Conservation (phyloP, 257 asterid species). For the Striga asiatica region DNA sequence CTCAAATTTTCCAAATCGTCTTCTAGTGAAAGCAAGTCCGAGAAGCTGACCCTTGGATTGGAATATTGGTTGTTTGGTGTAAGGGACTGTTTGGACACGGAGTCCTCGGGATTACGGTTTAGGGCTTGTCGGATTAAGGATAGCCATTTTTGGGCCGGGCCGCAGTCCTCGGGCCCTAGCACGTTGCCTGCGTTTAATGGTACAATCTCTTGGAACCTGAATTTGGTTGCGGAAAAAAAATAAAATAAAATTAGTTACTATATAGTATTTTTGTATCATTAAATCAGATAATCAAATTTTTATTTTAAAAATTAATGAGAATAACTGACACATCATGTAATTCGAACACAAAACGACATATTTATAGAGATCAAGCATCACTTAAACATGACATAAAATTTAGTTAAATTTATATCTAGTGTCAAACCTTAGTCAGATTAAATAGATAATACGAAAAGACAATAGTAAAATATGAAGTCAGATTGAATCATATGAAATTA, state of each 20-base stretch:
- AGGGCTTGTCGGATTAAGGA: slow-evolving; percentile 45
- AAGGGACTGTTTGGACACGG: slow-evolving; percentile 15
- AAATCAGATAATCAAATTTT: not conserved
- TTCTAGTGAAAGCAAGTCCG: slow-evolving; percentile 34
- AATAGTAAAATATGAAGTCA: too few species aligned
- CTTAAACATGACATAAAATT: too few species aligned
- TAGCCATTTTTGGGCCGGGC: slow-evolving; percentile 70
- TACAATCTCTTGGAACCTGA: slow-evolving; percentile 83
- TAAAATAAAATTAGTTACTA: not conserved
- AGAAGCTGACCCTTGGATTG: slow-evolving; percentile 39
- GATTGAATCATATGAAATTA: too few species aligned
- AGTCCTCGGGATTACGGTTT: slow-evolving; percentile 15
- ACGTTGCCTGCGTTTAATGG: slow-evolving; percentile 84
- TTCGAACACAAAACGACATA: too few species aligned
- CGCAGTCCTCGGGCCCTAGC: slow-evolving; percentile 56
- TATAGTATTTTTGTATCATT: not conserved
- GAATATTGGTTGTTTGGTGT: not conserved
- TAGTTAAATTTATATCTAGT: too few species aligned
- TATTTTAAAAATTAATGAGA: not conserved
- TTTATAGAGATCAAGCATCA: too few species aligned
- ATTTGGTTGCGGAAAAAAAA: not conserved
- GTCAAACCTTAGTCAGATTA: too few species aligned
- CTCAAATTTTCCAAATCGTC: slow-evolving; percentile 15
- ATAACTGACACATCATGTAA: too few species aligned
- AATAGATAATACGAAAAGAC: too few species aligned